phyloP scores from a whole-genome alignment of 2,329 filamentous ascomycete species.

The Exserohilum rostratum region DNA sequence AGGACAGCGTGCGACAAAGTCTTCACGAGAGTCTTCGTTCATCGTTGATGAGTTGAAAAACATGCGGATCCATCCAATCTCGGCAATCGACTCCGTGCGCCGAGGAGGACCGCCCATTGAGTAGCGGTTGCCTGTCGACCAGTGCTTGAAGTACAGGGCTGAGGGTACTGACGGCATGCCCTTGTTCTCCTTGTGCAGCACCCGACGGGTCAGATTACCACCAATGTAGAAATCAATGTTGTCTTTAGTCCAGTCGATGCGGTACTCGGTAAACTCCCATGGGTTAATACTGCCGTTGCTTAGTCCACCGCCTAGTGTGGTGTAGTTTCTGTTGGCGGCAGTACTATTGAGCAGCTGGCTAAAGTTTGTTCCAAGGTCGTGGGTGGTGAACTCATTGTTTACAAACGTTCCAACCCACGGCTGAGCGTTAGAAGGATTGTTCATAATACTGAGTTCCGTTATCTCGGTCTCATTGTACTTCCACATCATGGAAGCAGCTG shows the following conservation, averaged over 20 bases:
- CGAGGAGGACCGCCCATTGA: constrained; percentile 55
- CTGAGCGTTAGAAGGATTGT: constrained; percentile 47
- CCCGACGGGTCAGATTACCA: constrained; percentile 43
- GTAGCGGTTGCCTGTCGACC: constrained; percentile 54
- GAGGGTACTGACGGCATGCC: constrained; percentile 51
- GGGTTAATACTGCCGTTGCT: constrained; percentile 44
- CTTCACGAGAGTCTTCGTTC: constrained; percentile 22
- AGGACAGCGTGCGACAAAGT: constrained; percentile 10
- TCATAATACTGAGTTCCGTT: constrained; percentile 54
- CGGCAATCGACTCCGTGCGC: constrained; percentile 46
- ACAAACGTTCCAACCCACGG: constrained; percentile 51
- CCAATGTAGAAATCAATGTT: constrained; percentile 53
- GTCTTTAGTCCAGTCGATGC: constrained; percentile 56
- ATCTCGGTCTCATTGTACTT: constrained; percentile 54
- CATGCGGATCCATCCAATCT: constrained; percentile 54
- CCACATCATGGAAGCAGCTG: constrained; percentile 55
- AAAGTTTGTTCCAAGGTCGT: constrained; percentile 50
- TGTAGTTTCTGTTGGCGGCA: constrained; percentile 47
- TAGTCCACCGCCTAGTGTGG: constrained; percentile 38
- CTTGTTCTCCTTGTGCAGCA: constrained; percentile 41
- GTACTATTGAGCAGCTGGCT: constrained; percentile 40
- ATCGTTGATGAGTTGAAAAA: constrained; percentile 58
- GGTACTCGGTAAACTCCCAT: constrained; percentile 55
- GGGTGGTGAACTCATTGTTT: constrained; percentile 48
- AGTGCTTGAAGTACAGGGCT: constrained; percentile 55